A percentile compares a stretch with the other conserved stretches of the same genome.
Conservation (phyloP, 2,329 filamentous ascomycete genomes). For the Pseudofabraea citricarpa region DNA sequence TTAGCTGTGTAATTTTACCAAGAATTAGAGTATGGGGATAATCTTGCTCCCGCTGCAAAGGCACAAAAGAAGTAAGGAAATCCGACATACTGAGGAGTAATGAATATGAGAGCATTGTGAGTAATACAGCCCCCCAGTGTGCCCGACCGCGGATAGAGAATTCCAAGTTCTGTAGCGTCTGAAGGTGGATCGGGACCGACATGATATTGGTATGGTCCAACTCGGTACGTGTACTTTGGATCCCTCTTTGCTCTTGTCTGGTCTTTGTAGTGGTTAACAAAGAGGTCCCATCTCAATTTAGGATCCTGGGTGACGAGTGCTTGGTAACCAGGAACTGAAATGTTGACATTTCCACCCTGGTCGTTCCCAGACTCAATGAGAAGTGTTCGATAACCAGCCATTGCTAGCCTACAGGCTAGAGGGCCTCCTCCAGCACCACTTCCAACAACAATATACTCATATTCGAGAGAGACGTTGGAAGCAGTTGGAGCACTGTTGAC, state of each 20-base stretch:
- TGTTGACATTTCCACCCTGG: slow-evolving; percentile 34
- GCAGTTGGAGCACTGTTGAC: too few relatives aligned
- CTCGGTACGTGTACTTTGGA: slow-evolving; percentile 30
- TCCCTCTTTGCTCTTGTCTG: slow-evolving; percentile 9
- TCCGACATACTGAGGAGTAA: slow-evolving; percentile 16
- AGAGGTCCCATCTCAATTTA: slow-evolving; percentile 45
- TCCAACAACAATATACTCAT: slow-evolving; percentile 52
- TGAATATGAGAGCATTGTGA: slow-evolving; percentile 21
- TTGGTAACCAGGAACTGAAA: slow-evolving; percentile 45
- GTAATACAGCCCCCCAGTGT: slow-evolving; percentile 25
- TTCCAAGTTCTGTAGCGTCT: slow-evolving; percentile 19
- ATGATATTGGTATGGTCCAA: slow-evolving; percentile 14
- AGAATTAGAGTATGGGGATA: too few relatives aligned
- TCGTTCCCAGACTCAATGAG: slow-evolving; percentile 51
- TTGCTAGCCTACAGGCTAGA: slow-evolving; percentile 44
- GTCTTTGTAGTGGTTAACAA: slow-evolving; percentile 17
- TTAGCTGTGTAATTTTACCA: too few relatives aligned
- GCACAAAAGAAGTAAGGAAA: too few relatives aligned
- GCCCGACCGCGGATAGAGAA: slow-evolving; percentile 25
- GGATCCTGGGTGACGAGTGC: slow-evolving; percentile 41
- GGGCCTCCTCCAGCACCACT: slow-evolving; percentile 47
- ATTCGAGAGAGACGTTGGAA: slow-evolving; percentile 26
- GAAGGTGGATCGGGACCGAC: slow-evolving; percentile 20
- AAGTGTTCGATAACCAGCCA: slow-evolving; percentile 45
- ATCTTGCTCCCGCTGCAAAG: too few relatives aligned